Percentiles rank a stretch among this genome's conserved stretches.
phyloP scores from a whole-genome alignment of 352 stramenopile genomes.

The Phytophthora tentaculata region DNA sequence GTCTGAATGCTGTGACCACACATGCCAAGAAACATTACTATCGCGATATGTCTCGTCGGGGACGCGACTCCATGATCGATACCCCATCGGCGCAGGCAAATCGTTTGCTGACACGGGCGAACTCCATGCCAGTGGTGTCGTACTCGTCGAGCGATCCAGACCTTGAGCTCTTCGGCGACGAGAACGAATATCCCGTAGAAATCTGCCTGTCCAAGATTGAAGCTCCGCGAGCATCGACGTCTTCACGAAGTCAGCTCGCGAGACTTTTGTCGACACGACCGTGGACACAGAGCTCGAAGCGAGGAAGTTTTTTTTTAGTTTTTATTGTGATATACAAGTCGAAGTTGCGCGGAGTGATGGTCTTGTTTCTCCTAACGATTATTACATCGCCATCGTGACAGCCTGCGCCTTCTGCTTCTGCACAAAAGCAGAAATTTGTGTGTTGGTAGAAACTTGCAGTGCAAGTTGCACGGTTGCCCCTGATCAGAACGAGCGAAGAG shows the following conservation, averaged over 20 bases:
- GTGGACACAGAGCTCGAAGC: background rate
- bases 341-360: constrained; percentile 29
- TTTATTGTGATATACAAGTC: constrained; percentile 12
- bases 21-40: constrained; percentile 5
- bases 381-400: no score
- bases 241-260: background rate
- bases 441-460: no score
- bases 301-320: background rate
- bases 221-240: background rate
- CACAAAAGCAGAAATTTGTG: no score
- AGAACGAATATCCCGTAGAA: constrained; percentile 1
- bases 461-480: no score
- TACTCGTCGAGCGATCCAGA: constrained; percentile 20
- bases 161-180: constrained; percentile 13
- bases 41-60: background rate
- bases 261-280: background rate
- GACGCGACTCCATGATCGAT: constrained; percentile 21
- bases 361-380: background rate
- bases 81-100: background rate
- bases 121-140: constrained; percentile 21
- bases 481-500: background rate
- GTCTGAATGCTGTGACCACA: constrained; percentile 7
- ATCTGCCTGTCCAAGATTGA: constrained; percentile 10
- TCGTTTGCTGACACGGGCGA: constrained; percentile 9
- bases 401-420: no score